These are phyloP conservation scores for Gomphus sp. DNA, from an alignment of 1,284 basidiomycete genomes.

Conservation along the genomic window DNA sequence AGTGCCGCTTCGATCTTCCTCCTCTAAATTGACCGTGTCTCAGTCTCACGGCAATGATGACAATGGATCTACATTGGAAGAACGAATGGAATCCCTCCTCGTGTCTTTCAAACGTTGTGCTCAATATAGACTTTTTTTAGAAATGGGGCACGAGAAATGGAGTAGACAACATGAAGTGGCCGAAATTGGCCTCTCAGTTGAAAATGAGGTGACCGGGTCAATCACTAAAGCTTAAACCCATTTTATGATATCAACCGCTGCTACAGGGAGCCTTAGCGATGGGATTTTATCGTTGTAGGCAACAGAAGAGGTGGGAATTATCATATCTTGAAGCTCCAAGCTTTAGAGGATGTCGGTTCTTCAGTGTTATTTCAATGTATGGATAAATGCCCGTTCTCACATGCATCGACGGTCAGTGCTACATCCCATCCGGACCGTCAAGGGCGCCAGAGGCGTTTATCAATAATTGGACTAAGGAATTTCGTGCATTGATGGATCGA, in stretches of 20 bases:
- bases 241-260: slow-evolving; percentile 50
- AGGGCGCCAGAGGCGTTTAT: slow-evolving; percentile 42
- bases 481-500: slow-evolving; percentile 49
- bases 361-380: slow-evolving; percentile 53
- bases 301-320: slow-evolving; percentile 54
- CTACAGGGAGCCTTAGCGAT: slow-evolving; percentile 43
- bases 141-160: slow-evolving; percentile 34
- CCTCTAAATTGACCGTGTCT: neutral
- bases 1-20: slow-evolving; percentile 19
- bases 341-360: slow-evolving; percentile 20
- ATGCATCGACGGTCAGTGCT: slow-evolving; percentile 13
- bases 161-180: slow-evolving; percentile 36
- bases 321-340: neutral
- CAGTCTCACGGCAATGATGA: neutral
- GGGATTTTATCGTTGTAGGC: slow-evolving; percentile 67
- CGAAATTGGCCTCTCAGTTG: slow-evolving; percentile 24
- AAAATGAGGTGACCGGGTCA: neutral
- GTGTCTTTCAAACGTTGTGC: slow-evolving; percentile 46
- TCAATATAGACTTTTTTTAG: slow-evolving; percentile 59
- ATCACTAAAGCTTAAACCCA: slow-evolving; percentile 57
- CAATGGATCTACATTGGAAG: no score
- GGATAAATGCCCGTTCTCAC: slow-evolving; percentile 42
- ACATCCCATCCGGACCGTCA: slow-evolving; percentile 17
- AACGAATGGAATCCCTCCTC: slow-evolving; percentile 37
- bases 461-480: slow-evolving; percentile 66